phyloP scores from a whole-genome alignment of 768 basidiomycete species.

The Hydnomerulius pinastri region DNA sequence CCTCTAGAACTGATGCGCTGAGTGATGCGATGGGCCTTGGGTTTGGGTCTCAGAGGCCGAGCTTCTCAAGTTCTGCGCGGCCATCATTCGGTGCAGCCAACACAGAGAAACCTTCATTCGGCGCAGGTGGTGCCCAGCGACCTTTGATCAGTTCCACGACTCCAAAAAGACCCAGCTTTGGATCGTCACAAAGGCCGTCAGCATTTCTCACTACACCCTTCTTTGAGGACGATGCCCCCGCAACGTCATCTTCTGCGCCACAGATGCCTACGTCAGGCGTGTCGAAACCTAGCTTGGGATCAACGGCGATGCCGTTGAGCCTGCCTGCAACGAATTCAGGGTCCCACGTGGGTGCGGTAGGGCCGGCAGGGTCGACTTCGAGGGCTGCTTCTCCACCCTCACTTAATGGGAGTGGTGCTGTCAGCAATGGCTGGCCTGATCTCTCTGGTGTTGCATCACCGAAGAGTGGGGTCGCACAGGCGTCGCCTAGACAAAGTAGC shows the following conservation, averaged over 20 bases:
- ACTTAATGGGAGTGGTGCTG: neutral
- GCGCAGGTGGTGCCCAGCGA: slow-evolving; percentile 17
- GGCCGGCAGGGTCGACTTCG: slow-evolving; percentile 2
- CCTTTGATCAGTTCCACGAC: slow-evolving; percentile 12
- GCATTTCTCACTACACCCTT: slow-evolving; percentile 14
- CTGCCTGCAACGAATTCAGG: slow-evolving; percentile 14
- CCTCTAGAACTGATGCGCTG: slow-evolving; percentile 21
- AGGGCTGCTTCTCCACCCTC: slow-evolving; percentile 14
- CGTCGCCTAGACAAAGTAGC: slow-evolving; percentile 9
- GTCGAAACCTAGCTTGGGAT: slow-evolving; percentile 14
- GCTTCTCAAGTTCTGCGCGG: slow-evolving; percentile 18
- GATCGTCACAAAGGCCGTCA: neutral
- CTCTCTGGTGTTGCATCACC: slow-evolving; percentile 19
- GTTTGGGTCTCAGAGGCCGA: slow-evolving; percentile 23
- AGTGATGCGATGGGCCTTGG: slow-evolving; percentile 17
- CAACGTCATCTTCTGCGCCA: slow-evolving; percentile 8
- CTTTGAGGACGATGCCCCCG: slow-evolving; percentile 1
- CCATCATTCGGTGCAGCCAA: slow-evolving; percentile 17
- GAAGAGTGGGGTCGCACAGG: slow-evolving; percentile 10
- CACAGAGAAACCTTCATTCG: slow-evolving; percentile 20
- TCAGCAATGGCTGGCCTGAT: slow-evolving; percentile 9
- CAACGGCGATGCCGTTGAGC: slow-evolving; percentile 16
- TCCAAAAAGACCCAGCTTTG: slow-evolving; percentile 17
- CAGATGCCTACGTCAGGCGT: slow-evolving; percentile 1
- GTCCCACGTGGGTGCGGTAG: slow-evolving; percentile 2